These are phyloP conservation scores for Calonectria multiphialidica DNA, from an alignment of 2,329 filamentous ascomycete genomes.

Conservation along the genomic window DNA sequence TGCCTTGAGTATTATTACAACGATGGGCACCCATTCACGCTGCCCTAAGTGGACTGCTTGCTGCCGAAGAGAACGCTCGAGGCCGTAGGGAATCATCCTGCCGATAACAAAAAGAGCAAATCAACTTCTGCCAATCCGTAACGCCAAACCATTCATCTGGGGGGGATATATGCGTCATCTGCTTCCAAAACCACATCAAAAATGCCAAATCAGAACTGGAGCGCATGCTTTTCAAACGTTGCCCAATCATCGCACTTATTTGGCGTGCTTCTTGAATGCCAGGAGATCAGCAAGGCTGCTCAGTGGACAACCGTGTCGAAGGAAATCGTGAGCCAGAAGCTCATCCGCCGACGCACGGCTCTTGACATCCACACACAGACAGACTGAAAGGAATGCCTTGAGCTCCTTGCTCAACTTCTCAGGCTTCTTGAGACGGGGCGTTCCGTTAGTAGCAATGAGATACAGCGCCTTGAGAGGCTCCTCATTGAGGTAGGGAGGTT, in stretches of 20 bases:
- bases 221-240: constrained; percentile 34
- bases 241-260: constrained; percentile 55
- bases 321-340: constrained; percentile 90
- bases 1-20: constrained; percentile 39
- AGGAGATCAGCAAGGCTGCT: constrained; percentile 88
- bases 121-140: constrained; percentile 40
- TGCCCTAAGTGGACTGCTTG: constrained; percentile 22
- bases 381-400: constrained; percentile 96
- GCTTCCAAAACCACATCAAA: constrained; percentile 40
- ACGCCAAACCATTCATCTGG: constrained; percentile 44
- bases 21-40: constrained; percentile 30
- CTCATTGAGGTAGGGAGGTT: constrained; percentile 97
- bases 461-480: constrained; percentile 97
- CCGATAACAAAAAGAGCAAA: constrained; percentile 35
- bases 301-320: constrained; percentile 90
- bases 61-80: constrained; percentile 20
- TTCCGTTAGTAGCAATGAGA: constrained; percentile 97
- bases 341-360: constrained; percentile 92
- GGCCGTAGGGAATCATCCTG: constrained; percentile 25
- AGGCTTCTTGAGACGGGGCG: constrained; percentile 95
- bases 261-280: constrained; percentile 83
- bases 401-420: constrained; percentile 98
- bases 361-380: constrained; percentile 96
- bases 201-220: constrained; percentile 36
- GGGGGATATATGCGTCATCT: constrained; percentile 45